Base-by-base conservation (phyloP, 352 stramenopile species). In the Phytophthora foliorum region DNA sequence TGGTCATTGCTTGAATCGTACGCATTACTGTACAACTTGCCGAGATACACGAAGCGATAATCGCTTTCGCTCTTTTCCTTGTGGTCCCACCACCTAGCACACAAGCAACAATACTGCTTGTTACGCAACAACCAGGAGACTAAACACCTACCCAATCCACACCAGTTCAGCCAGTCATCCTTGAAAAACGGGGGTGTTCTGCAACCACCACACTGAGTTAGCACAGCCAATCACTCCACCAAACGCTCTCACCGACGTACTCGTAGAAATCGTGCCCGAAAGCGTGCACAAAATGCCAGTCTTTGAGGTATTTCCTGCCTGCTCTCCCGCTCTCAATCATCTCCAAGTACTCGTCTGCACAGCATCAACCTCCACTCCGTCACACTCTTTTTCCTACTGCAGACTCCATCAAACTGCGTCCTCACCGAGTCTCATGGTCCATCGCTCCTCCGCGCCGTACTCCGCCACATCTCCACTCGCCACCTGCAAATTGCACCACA, bases 41-140 rank as follows among this genome's bases (percentile, higher is more conserved):
- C 97, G 32, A 98, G 91, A 70, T 99, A 99, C 10, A 99, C 93
- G 63, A 99, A 99, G 51, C 93, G 90, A 78, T 99, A 99, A 73
- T 98, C 94, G 49, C 93, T 89, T 32, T 78, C 63, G 44, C 67
- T 78, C 14, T 74, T 72, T 22, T 82, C 75, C 54, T 95, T 90
- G 8, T 74, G 78, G 56, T 95, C 83, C 88, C 88, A 93, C 80
- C 82, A 92, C 86, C 86, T 94, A 61, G 19, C 68, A 24, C 13
- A 38, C 16, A 49, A 22, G 44, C 9, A 32, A 27, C 25, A 22
- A 22, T 9, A 45, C 0, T 3, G 13, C 6, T 65, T 44, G 16
- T 57, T 44, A 46, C 3, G n/a, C 42, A n/a, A 49, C 1, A 31
- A 16, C 16, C 3, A 22, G 11, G 11, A 36, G 32, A 42, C 11